Conservation (phyloP, 805 yeast species). For the Wickerhamiella occidentalis region DNA sequence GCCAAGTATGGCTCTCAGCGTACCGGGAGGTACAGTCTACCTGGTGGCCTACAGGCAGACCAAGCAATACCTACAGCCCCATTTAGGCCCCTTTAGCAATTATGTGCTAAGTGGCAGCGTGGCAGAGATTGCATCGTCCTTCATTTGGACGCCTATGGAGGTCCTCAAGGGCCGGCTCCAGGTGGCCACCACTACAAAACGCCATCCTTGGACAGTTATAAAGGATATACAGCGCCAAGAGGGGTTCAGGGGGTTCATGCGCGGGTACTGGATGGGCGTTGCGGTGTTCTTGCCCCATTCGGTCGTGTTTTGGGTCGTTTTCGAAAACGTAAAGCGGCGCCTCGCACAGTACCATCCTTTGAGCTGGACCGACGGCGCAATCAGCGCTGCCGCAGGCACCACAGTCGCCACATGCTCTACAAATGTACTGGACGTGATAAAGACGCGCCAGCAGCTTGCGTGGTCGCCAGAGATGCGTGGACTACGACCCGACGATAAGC, state of each 20-base stretch:
- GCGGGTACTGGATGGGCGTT: slow-evolving; percentile 49
- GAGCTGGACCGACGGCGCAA: not conserved
- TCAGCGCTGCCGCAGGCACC: slow-evolving; percentile 29
- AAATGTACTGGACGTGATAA: slow-evolving; percentile 33
- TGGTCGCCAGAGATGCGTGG: slow-evolving; percentile 29
- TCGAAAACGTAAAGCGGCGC: slow-evolving; percentile 22
- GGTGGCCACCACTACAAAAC: slow-evolving; percentile 20
- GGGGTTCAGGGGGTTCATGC: slow-evolving; percentile 66
- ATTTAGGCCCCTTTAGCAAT: slow-evolving; percentile 28
- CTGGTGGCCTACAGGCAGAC: slow-evolving; percentile 32
- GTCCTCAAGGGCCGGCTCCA: slow-evolving; percentile 36
- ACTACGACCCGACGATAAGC: slow-evolving; percentile 30
- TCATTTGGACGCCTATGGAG: slow-evolving; percentile 37
- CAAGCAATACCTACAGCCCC: slow-evolving; percentile 29
- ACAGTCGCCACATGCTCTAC: slow-evolving; percentile 28
- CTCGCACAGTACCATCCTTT: slow-evolving; percentile 3
- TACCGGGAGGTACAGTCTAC: slow-evolving; percentile 34
- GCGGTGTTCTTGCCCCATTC: slow-evolving; percentile 34
- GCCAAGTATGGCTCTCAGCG: slow-evolving; percentile 30
- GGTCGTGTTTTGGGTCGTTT: slow-evolving; percentile 33
- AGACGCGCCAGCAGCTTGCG: slow-evolving; percentile 36
- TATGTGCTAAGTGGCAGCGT: slow-evolving; percentile 30
- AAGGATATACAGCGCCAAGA: slow-evolving; percentile 40
- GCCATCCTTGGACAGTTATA: slow-evolving; percentile 18
- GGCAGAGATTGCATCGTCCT: slow-evolving; percentile 31